Conservation (phyloP, 139 green algal species). For the Coccomyxa sp. region DNA sequence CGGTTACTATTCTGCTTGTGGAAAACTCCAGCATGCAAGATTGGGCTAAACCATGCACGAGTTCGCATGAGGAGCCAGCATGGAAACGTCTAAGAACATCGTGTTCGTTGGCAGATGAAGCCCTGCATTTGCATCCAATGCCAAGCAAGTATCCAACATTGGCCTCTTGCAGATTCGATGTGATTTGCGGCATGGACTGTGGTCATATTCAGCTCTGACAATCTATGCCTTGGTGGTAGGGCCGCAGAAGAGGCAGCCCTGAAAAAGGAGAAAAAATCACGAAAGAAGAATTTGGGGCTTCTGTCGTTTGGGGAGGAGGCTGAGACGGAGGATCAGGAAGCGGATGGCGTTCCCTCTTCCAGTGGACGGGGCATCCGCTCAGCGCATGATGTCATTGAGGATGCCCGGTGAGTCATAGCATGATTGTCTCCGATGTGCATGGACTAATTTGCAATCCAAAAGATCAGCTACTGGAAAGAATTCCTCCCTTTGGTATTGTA, state of each 20-base stretch:
- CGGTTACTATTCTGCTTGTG: neutral
- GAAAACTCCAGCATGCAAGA: neutral
- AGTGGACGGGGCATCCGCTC: slow-evolving; percentile 35
- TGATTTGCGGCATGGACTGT: no score
- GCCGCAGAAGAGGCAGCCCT: slow-evolving; percentile 21
- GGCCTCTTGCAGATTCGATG: no score
- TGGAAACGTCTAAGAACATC: no score
- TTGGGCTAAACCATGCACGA: neutral
- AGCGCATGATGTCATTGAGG: slow-evolving; percentile 64
- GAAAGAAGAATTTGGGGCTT: slow-evolving; percentile 73
- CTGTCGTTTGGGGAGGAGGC: slow-evolving; percentile 83
- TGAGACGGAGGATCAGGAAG: slow-evolving; percentile 46
- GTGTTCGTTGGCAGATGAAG: no score
- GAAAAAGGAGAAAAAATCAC: slow-evolving; percentile 52
- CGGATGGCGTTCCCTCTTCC: slow-evolving; percentile 9
- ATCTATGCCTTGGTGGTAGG: neutral
- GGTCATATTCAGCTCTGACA: no score
- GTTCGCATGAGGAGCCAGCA: no score
- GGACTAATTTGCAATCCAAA: no score
- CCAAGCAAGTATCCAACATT: no score
- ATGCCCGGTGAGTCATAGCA: slow-evolving; percentile 20
- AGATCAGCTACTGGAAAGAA: no score
- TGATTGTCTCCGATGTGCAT: no score
- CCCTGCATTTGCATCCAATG: no score
- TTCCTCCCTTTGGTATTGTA: no score